Evolutionary conservation across 164 flowering plant species (phyloP).

Genomic region (Berberis vulgaris): DNA sequence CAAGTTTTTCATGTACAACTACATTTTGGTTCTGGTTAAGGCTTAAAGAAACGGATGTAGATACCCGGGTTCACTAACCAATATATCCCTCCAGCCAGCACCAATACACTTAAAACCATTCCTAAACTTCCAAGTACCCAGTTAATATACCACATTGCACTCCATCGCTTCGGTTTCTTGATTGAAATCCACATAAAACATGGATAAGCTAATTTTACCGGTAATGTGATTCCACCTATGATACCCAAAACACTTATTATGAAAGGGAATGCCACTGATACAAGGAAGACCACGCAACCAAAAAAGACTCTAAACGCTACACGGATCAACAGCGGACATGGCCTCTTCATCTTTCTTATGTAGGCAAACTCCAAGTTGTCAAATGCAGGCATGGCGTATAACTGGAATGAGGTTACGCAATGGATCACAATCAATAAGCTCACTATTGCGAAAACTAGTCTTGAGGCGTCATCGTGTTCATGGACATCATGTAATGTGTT

Average conservation of each 20-base stretch:
- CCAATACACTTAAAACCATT: constrained; percentile 29
- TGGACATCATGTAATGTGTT: constrained; percentile 44
- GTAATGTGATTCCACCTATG: constrained; percentile 61
- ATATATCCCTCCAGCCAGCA: constrained; percentile 46
- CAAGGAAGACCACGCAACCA: constrained; percentile 39
- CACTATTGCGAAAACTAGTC: constrained; percentile 38
- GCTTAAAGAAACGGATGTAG: constrained; percentile 50
- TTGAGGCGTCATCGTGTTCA: constrained; percentile 27
- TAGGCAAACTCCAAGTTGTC: constrained; percentile 54
- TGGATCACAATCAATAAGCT: constrained; percentile 32
- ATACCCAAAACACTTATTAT: constrained; percentile 37
- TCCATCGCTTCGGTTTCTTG: constrained; percentile 43
- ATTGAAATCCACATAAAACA: constrained; percentile 79
- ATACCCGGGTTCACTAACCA: constrained; percentile 41
- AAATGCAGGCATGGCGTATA: constrained; percentile 65
- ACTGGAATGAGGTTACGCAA: constrained; percentile 49
- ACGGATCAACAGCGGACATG: constrained; percentile 49
- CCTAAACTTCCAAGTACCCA: constrained; percentile 56
- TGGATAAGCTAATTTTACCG: constrained; percentile 68
- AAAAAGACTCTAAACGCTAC: constrained; percentile 29
- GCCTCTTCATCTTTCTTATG: constrained; percentile 28
- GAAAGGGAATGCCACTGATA: constrained; percentile 64
- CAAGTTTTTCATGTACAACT: too few relatives aligned
- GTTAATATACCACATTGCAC: constrained; percentile 45
- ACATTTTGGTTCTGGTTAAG: constrained; percentile 18